Evolutionary conservation across 2,329 filamentous ascomycete species (phyloP), one percentile per base, ranked within the genome.

Genomic region (Beauveria australis): DNA sequence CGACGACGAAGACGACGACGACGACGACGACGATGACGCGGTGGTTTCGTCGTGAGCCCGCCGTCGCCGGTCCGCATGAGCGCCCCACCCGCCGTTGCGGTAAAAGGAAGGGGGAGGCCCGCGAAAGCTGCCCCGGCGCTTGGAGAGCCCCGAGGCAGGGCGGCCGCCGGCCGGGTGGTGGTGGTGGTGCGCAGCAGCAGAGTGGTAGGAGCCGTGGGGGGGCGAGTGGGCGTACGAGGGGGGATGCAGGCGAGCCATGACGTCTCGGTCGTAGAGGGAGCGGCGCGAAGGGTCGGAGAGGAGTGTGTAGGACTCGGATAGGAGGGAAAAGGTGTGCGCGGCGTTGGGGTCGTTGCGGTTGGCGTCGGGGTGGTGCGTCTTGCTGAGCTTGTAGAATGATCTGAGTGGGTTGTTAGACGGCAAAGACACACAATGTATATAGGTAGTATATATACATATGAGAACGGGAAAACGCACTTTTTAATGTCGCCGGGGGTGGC

Each of bases 61-160:
- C 59, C 75, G 73, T 43, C 85, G 73, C 74, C 88, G 89, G 41
- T 81, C 81, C 2, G 75, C 71, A 62, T 89, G 83, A 3, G 76
- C 72, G 53, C 89, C 90, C 82, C 91, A 95, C 3, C 89, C 91
- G 5, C 91, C 92, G 63, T 82, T 86, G 19, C 87, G 82, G 74
- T 91, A 97, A 76, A 97, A 97, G 64, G 86, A 90, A 0, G 93
- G 92, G 55, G 94, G 92, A 3, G 94, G 93, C 0, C 93, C 93
- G 22, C 83, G 84, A 73, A 95, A 97, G 5, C 87, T 81, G 2
- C 86, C 84, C 3, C 91, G 81, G 26, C 93, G 83, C 46, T 88
- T 83, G 71, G 87, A 92, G 37, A 99, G 78, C 0, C 94, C 94
- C 1, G 85, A 91, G 0, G 94, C 86, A 0, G 92, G 86, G 0